Base-by-base conservation (phyloP, 306 rosid genomes). In the Purshia tridentata region DNA sequence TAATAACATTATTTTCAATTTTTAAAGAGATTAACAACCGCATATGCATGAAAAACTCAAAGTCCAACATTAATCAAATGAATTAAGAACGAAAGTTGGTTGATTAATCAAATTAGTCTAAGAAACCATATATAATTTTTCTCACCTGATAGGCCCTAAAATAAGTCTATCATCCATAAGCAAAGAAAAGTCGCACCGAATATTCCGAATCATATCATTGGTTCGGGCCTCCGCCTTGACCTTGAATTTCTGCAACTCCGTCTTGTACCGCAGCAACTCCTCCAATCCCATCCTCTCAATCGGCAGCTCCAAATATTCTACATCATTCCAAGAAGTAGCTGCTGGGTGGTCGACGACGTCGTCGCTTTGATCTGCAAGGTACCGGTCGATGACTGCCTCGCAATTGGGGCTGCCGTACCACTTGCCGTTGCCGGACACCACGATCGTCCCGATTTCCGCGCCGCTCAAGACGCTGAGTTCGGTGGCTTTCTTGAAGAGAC, bases 401-500 rank as follows among this genome's bases (percentile, higher is more conserved):
- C 55, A 29, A 19, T 61, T 19, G 6, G 81, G 71, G 18, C 67
- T 55, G 6, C 68, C 44, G 18, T 64, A 78, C 10, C 60, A 20
- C 77, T 73, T 72, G 37, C 73, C 77, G 0, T 35, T 52, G 37
- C 37, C 18, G 5, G 82, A 72, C 8, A 78, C 61, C 8, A 78
- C 56, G 10, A 55, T 44, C 0, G 11, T 73, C 1, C 39, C 69
- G 0, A 40, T 42, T 29, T 78, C 73, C 6, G 73, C 73, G 2
- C 77, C 73, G 12, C 73, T 72, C 39, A 78, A 54, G 53, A 72
- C 16, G 41, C 54, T 71, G 8, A 78, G 37, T 35, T 78, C 73
- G 0, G 73, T 77, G 1, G 82, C 62, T 50, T 78, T 78, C 40
- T 72, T 78, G 67, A 78, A 53, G 23, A 72, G 59, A 7, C 69